phyloP scores from a whole-genome alignment of 768 basidiomycete species.

The Tephrocybe sp. region DNA sequence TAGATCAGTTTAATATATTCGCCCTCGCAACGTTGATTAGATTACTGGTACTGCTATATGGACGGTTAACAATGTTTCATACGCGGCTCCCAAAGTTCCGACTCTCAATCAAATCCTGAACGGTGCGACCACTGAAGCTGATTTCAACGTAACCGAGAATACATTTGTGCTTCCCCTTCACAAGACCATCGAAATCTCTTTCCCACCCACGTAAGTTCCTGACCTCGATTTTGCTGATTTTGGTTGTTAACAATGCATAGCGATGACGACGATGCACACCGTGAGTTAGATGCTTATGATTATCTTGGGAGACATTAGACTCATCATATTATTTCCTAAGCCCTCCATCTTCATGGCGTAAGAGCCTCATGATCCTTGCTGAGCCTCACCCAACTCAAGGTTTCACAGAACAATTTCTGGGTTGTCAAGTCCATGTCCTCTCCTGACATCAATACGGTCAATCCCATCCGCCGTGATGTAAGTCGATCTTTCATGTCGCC shows the following conservation, averaged over 20 bases:
- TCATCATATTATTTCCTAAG: constrained; percentile 5
- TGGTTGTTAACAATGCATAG: constrained; percentile 7
- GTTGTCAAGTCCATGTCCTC: constrained; percentile 35
- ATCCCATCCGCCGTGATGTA: constrained; percentile 39
- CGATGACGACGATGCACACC: constrained; percentile 26
- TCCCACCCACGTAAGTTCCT: constrained; percentile 25
- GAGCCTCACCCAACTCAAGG: background rate
- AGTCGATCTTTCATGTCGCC: background rate
- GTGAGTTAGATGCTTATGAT: constrained; percentile 10
- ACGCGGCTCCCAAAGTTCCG: constrained; percentile 25
- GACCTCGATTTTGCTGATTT: background rate
- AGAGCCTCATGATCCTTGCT: background rate
- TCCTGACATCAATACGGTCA: constrained; percentile 32
- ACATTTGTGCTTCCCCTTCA: constrained; percentile 37
- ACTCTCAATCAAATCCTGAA: constrained; percentile 34
- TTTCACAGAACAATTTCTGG: constrained; percentile 33
- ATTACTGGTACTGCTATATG: constrained; percentile 21
- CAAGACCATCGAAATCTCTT: constrained; percentile 35
- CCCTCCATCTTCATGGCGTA: constrained; percentile 31
- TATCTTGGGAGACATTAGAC: background rate
- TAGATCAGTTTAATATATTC: background rate
- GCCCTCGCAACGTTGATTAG: background rate
- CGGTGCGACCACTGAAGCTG: constrained; percentile 33
- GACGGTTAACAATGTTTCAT: constrained; percentile 33
- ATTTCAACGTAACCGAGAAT: constrained; percentile 32